A percentile compares a stretch with the other conserved stretches of the same genome.
Conservation (phyloP, 1,284 basidiomycete genomes). For the Moesziomyces aphidis region DNA sequence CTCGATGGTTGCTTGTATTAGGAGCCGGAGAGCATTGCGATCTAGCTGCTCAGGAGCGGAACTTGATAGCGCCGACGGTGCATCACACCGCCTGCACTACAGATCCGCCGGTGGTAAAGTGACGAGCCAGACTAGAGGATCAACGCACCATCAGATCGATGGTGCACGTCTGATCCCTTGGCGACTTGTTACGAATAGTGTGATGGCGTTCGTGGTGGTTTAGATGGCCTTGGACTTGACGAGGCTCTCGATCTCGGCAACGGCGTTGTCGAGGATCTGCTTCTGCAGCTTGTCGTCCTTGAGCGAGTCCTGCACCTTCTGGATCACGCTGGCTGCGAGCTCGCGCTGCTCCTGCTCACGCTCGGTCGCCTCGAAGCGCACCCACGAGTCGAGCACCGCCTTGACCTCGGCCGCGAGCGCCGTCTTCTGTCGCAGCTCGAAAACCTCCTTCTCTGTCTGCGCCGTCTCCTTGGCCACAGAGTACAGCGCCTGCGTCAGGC, state of each 20-base stretch:
- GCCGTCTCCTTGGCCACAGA: slow-evolving; percentile 96
- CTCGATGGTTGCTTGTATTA: slow-evolving; percentile 21
- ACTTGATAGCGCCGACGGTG: background rate
- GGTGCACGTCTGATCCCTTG: too few species aligned
- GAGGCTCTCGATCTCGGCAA: slow-evolving; percentile 84
- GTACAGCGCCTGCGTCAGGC: slow-evolving; percentile 89
- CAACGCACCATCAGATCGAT: too few species aligned
- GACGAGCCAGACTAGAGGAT: too few species aligned
- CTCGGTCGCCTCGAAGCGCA: slow-evolving; percentile 94
- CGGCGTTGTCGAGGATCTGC: slow-evolving; percentile 85
- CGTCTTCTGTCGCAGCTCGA: slow-evolving; percentile 89
- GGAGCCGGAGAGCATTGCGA: slow-evolving; percentile 4
- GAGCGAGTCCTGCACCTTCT: slow-evolving; percentile 84
- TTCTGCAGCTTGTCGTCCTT: slow-evolving; percentile 92
- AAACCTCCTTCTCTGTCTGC: slow-evolving; percentile 87
- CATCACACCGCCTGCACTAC: background rate
- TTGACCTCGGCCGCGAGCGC: slow-evolving; percentile 90
- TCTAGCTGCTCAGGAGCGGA: slow-evolving; percentile 7
- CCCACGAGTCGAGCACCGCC: slow-evolving; percentile 95
- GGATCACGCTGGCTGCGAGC: slow-evolving; percentile 86
- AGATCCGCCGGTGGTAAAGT: too few species aligned
- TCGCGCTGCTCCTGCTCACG: slow-evolving; percentile 96
- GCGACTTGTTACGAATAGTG: background rate
- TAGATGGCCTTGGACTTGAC: slow-evolving; percentile 68
- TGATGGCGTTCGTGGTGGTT: slow-evolving; percentile 6